Percentiles rank a stretch among this genome's conserved stretches.
phyloP scores from a whole-genome alignment of 768 basidiomycete species.

The Lactarius sp. region DNA sequence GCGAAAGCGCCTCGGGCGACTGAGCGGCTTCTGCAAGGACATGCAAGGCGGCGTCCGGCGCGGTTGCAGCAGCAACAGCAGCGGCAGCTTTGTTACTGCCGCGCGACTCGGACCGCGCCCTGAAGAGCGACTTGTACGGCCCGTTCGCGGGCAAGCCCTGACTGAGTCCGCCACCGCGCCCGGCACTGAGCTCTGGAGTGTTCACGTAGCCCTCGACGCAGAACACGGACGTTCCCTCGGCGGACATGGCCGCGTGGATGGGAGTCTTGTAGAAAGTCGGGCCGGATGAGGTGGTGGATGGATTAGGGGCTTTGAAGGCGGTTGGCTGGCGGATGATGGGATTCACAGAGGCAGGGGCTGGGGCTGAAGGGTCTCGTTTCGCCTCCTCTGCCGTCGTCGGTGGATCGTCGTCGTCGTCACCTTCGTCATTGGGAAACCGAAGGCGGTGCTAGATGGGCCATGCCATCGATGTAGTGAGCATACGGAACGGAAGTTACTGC shows the following conservation, averaged over 20 bases:
- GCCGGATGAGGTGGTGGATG: not conserved
- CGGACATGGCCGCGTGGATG: slow-evolving; percentile 2
- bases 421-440: slow-evolving; percentile 3
- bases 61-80: not conserved
- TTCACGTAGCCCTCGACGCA: slow-evolving; percentile 23
- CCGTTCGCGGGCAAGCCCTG: slow-evolving; percentile 18
- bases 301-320: slow-evolving; percentile 5
- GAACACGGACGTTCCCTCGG: slow-evolving; percentile 21
- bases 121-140: slow-evolving; percentile 23
- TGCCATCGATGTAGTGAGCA: not conserved
- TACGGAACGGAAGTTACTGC: not conserved
- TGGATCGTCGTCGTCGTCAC: slow-evolving; percentile 5
- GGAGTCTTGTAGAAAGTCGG: slow-evolving; percentile 7
- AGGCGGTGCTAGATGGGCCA: not conserved
- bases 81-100: not conserved
- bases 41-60: slow-evolving; percentile 10
- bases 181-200: slow-evolving; percentile 20
- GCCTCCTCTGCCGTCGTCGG: not conserved
- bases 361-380: not conserved
- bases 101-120: slow-evolving; percentile 12
- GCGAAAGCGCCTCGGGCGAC: slow-evolving; percentile 18
- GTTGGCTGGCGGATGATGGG: slow-evolving; percentile 18
- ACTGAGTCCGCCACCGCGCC: slow-evolving; percentile 13
- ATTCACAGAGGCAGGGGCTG: not conserved
- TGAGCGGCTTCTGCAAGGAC: slow-evolving; percentile 19